Conservation (phyloP, 768 basidiomycete genomes). For the Leccinum rimulosum region DNA sequence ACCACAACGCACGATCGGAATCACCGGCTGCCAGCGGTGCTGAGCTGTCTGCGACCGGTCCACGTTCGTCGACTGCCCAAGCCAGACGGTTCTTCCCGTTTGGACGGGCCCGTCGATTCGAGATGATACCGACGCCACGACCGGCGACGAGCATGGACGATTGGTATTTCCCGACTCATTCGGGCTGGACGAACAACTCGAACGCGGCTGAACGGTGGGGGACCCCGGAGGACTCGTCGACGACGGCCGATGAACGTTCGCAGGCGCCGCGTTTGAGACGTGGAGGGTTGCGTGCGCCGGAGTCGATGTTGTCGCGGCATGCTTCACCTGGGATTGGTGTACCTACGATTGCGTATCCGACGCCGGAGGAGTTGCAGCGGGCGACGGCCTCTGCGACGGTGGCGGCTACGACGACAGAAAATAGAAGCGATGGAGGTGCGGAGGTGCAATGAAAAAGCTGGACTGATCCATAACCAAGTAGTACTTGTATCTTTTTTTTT, state of each 20-base stretch:
- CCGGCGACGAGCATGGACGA: conserved; percentile 31
- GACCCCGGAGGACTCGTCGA: conserved; percentile 13
- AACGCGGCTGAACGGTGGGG: not conserved
- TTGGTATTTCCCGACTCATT: conserved; percentile 32
- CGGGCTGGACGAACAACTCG: conserved; percentile 17
- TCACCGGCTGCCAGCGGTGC: not conserved
- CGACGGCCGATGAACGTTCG: conserved; percentile 36
- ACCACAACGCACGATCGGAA: conserved; percentile 14
- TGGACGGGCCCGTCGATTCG: conserved; percentile 44
- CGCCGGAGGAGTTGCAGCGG: conserved; percentile 22
- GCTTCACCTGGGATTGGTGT: conserved; percentile 35
- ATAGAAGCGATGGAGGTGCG: conserved; percentile 9
- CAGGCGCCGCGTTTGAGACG: conserved; percentile 56
- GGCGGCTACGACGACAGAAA: not conserved
- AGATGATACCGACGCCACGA: conserved; percentile 34
- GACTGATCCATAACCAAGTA: conserved; percentile 12
- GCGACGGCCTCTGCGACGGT: conserved; percentile 5
- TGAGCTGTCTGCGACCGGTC: conserved; percentile 8
- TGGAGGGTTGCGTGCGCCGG: conserved; percentile 65
- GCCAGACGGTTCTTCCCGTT: conserved; percentile 59
- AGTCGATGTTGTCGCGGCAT: conserved; percentile 52
- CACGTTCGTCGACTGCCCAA: conserved; percentile 20
- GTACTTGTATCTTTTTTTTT: conserved; percentile 3
- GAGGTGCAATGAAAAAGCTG: not conserved
- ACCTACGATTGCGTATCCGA: conserved; percentile 21